Conservation (phyloP, 2,329 filamentous ascomycete genomes). For the Exutisphaerella laricina region DNA sequence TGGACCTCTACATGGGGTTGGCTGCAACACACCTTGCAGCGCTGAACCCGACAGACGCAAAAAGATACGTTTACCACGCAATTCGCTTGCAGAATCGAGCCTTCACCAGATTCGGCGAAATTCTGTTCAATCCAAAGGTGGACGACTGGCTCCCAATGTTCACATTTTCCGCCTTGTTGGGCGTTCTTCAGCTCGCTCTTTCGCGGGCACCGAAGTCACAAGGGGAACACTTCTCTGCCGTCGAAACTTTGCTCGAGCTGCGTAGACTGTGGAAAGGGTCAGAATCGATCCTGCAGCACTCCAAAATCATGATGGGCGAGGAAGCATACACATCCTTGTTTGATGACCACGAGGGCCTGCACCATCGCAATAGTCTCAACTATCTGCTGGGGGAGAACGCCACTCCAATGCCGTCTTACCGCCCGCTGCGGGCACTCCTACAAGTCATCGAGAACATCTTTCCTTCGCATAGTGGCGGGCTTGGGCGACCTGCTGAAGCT, state of each 20-base stretch:
- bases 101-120: conserved; percentile 2
- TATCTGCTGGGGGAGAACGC: not conserved
- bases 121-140: conserved; percentile 3
- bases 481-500: not conserved
- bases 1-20: conserved; percentile 9
- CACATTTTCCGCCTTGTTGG: conserved; percentile 5
- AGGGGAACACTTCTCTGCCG: not conserved
- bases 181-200: not conserved
- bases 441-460: not conserved
- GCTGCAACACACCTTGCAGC: conserved; percentile 8
- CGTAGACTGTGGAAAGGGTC: conserved; percentile 1
- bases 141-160: conserved; percentile 9
- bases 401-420: not conserved
- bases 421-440: not conserved
- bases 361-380: not conserved
- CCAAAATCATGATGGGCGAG: not conserved
- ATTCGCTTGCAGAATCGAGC: conserved; percentile 10
- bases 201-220: not conserved
- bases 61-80: conserved; percentile 3
- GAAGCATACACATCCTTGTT: not conserved
- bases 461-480: not conserved
- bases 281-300: conserved; percentile 2
- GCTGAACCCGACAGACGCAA: not conserved
- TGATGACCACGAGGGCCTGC: not conserved
- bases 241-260: not conserved